A percentile compares a stretch with the other conserved stretches of the same genome.
Evolutionary conservation across 139 green algal species (phyloP).

Genomic region (Haematococcus sp.): DNA sequence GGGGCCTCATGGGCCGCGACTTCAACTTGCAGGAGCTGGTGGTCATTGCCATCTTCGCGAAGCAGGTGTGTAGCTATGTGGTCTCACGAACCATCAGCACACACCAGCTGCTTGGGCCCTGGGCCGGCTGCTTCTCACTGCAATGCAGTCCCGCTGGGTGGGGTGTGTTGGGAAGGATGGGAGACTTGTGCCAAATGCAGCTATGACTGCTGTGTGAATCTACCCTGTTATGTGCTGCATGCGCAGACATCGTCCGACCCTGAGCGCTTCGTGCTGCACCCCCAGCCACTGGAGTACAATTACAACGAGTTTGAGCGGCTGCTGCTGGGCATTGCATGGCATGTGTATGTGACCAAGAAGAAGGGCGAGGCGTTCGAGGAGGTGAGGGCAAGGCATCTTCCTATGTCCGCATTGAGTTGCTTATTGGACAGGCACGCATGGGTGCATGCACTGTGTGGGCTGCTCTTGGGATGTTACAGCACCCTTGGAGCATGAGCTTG

Average conservation of each 20-base stretch:
- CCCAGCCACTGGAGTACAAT: conserved; percentile 57
- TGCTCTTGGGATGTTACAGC: no score
- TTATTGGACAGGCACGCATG: no score
- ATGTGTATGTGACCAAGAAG: conserved; percentile 55
- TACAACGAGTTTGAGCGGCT: conserved; percentile 76
- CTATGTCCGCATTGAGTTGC: no score
- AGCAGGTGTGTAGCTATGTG: conserved; percentile 42
- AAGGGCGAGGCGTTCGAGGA: conserved; percentile 55
- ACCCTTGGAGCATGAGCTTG: no score
- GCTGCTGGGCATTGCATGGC: conserved; percentile 57
- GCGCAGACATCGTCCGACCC: conserved; percentile 25
- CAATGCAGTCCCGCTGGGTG: neutral
- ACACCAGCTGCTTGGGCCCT: neutral
- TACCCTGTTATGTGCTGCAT: no score
- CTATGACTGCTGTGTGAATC: neutral
- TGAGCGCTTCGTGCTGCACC: conserved; percentile 43
- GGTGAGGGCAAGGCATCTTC: neutral
- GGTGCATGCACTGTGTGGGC: no score
- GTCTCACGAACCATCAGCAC: neutral
- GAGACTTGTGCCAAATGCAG: neutral
- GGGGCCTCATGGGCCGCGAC: conserved; percentile 63
- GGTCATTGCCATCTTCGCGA: conserved; percentile 63
- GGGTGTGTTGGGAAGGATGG: no score
- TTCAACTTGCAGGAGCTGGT: conserved; percentile 68
- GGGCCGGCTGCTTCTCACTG: neutral